Conservation (phyloP, 2,329 filamentous ascomycete species). For the Chrysoporthe cubensis region DNA sequence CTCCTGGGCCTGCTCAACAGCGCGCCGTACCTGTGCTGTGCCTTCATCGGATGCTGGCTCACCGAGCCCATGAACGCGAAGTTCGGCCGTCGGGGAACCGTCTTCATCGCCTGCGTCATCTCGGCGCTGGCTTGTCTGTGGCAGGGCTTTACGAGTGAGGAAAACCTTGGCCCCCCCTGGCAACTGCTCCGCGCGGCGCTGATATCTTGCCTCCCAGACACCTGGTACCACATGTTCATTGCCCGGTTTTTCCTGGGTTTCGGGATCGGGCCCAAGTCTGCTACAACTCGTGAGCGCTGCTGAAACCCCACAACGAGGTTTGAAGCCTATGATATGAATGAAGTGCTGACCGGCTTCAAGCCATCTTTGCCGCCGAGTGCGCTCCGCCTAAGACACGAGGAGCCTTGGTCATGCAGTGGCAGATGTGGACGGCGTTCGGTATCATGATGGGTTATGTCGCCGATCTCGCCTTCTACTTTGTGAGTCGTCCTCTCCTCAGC, state of each 20-base stretch:
- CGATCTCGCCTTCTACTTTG: slow-evolving; percentile 64
- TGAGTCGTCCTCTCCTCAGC: slow-evolving; percentile 7
- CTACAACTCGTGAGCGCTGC: slow-evolving; percentile 55
- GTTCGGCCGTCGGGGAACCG: slow-evolving; percentile 72
- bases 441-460: slow-evolving; percentile 63
- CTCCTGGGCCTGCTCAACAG: slow-evolving; percentile 60
- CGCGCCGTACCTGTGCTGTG: slow-evolving; percentile 68
- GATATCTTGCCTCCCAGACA: slow-evolving; percentile 41
- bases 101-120: slow-evolving; percentile 67
- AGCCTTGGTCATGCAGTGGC: slow-evolving; percentile 68
- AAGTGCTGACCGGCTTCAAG: slow-evolving; percentile 33
- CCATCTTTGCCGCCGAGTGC: slow-evolving; percentile 72
- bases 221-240: slow-evolving; percentile 70
- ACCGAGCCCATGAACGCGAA: slow-evolving; percentile 72
- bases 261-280: slow-evolving; percentile 71
- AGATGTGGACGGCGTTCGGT: slow-evolving; percentile 52
- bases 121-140: slow-evolving; percentile 59
- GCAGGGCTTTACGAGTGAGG: slow-evolving; percentile 46
- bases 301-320: too few species aligned
- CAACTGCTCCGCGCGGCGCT: neutral
- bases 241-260: slow-evolving; percentile 72
- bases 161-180: neutral
- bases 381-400: slow-evolving; percentile 67
- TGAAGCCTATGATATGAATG: slow-evolving; percentile 1
- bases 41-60: slow-evolving; percentile 72